Percentiles rank a stretch among this genome's conserved stretches.
Evolutionary conservation across 208 protist species (phyloP).

Genomic region (Wallacemonas rigidus): DNA sequence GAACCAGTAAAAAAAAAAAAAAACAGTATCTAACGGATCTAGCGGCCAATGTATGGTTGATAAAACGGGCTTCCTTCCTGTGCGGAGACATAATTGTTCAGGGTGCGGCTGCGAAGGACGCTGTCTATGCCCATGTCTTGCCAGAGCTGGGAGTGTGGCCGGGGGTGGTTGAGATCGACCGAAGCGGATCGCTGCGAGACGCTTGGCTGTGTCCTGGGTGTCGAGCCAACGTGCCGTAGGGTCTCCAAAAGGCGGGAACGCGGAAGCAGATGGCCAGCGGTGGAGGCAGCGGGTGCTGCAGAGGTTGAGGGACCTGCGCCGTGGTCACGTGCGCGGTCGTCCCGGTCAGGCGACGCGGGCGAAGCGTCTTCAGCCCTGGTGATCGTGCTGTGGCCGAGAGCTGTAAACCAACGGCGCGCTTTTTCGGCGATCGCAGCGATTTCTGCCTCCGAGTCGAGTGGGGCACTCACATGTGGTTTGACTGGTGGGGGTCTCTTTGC

Average conservation of each 20-base stretch:
- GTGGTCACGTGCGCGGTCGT: too few species aligned
- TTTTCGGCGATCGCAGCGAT: background rate
- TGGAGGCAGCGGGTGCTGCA: too few species aligned
- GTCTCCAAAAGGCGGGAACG: background rate
- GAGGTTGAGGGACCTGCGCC: too few species aligned
- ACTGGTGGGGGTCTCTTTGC: too few species aligned
- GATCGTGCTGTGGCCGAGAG: background rate
- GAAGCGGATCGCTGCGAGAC: too few species aligned
- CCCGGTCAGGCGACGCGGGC: too few species aligned
- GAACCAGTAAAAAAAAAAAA: constrained; percentile 17
- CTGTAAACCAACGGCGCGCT: constrained; percentile 4
- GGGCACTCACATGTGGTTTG: too few species aligned
- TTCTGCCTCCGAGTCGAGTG: background rate
- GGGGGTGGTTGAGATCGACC: background rate
- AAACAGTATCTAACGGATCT: constrained; percentile 1
- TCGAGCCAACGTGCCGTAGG: background rate
- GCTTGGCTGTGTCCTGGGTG: background rate
- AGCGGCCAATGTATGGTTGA: constrained; percentile 33
- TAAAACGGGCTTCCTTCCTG: background rate
- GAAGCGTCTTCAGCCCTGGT: too few species aligned
- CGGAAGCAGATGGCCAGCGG: background rate
- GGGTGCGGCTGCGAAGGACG: background rate
- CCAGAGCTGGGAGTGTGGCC: constrained; percentile 8
- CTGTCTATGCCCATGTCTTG: background rate
- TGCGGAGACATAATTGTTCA: too few species aligned